Conservation (phyloP, 2,329 filamentous ascomycete species). For the Pseudogymnoascus verrucosus region DNA sequence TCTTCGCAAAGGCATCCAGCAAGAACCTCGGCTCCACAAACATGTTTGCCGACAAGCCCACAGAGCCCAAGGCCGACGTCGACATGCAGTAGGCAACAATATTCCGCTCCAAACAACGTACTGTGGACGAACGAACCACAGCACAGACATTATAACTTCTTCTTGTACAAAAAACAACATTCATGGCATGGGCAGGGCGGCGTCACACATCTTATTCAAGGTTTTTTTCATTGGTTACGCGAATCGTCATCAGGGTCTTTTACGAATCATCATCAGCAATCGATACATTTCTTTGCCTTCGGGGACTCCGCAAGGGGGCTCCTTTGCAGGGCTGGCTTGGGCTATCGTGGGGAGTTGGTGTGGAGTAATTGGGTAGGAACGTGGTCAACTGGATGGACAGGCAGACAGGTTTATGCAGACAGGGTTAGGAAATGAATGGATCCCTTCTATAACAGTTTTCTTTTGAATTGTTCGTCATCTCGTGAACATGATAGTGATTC, state of each 20-base stretch:
- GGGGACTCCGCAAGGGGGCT: neutral
- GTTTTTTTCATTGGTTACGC: conserved; percentile 8
- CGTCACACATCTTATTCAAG: conserved; percentile 8
- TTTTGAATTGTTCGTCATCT: neutral
- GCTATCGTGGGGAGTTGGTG: conserved; percentile 7
- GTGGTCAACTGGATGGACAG: neutral
- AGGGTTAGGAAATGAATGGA: conserved; percentile 5
- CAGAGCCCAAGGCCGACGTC: conserved; percentile 7
- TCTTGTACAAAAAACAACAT: conserved; percentile 7
- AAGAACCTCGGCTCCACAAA: conserved; percentile 43
- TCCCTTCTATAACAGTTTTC: neutral
- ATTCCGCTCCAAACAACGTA: neutral
- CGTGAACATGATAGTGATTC: conserved; percentile 1
- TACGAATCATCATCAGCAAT: conserved; percentile 7
- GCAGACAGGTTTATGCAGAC: neutral
- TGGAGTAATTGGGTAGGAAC: conserved; percentile 3
- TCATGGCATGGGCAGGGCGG: conserved; percentile 1
- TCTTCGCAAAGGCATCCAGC: conserved; percentile 57
- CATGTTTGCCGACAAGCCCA: conserved; percentile 11
- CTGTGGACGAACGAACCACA: neutral
- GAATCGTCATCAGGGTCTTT: conserved; percentile 5
- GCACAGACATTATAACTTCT: neutral
- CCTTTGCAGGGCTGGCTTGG: neutral
- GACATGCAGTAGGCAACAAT: conserved; percentile 1
- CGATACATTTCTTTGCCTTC: conserved; percentile 6